phyloP scores from a whole-genome alignment of 2,329 filamentous ascomycete genomes.

The Alternaria atra region DNA sequence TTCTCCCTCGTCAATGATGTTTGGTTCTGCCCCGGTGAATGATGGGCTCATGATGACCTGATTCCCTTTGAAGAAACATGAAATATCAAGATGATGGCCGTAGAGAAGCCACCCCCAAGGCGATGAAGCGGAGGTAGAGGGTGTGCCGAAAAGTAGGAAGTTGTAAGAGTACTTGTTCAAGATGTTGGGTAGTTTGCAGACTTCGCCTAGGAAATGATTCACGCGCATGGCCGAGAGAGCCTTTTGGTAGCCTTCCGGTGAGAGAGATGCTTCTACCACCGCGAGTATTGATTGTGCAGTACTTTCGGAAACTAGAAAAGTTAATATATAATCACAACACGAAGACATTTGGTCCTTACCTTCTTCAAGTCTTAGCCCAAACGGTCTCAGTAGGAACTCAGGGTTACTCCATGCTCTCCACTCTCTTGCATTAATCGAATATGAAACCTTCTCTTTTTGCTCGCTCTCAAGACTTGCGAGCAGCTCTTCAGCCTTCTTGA shows the following conservation, averaged over 20 bases:
- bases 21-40: conserved; percentile 84
- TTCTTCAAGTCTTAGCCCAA: conserved; percentile 76
- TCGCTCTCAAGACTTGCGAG: conserved; percentile 58
- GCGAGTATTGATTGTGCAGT: conserved; percentile 59
- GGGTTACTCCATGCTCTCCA: conserved; percentile 79
- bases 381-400: conserved; percentile 74
- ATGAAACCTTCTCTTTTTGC: conserved; percentile 60
- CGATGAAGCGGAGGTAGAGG: conserved; percentile 57
- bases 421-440: conserved; percentile 74
- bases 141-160: conserved; percentile 73
- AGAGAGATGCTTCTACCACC: conserved; percentile 68
- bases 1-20: conserved; percentile 72
- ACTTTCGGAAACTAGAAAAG: conserved; percentile 33
- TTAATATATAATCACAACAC: conserved; percentile 11
- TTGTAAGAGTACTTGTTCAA: conserved; percentile 83
- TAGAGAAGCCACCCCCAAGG: conserved; percentile 81
- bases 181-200: conserved; percentile 68
- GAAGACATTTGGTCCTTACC: conserved; percentile 26
- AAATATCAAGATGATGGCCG: conserved; percentile 80
- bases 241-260: conserved; percentile 75
- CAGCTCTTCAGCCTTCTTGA: conserved; percentile 59
- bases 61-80: conserved; percentile 70
- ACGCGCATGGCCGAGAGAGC: conserved; percentile 75
- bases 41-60: conserved; percentile 77
- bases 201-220: conserved; percentile 77